phyloP scores from a whole-genome alignment of 2,329 filamentous ascomycete genomes.

The Diatrype stigma region DNA sequence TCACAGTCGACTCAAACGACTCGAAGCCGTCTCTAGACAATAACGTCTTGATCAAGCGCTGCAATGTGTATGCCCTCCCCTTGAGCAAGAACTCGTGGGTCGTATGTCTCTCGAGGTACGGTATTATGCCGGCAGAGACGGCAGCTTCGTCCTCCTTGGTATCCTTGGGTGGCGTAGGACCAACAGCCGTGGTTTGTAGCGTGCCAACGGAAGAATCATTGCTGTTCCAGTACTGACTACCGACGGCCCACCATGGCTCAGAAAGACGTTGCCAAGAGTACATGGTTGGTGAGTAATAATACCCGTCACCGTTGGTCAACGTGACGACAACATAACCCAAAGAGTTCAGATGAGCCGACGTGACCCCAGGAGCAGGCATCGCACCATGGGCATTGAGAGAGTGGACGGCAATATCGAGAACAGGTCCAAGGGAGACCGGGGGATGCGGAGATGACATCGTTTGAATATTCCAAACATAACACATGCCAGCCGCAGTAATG shows the following conservation, averaged over 20 bases:
- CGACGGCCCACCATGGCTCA: slow-evolving; percentile 96
- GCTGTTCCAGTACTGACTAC: slow-evolving; percentile 98
- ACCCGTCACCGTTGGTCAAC: slow-evolving; percentile 91
- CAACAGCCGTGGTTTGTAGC: slow-evolving; percentile 66
- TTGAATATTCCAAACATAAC: slow-evolving; percentile 89
- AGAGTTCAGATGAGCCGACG: slow-evolving; percentile 86
- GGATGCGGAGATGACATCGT: slow-evolving; percentile 81
- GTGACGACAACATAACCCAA: slow-evolving; percentile 84
- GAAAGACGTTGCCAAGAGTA: slow-evolving; percentile 93
- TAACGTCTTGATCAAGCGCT: slow-evolving; percentile 84
- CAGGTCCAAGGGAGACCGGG: slow-evolving; percentile 81
- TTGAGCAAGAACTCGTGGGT: slow-evolving; percentile 90
- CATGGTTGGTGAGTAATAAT: slow-evolving; percentile 80
- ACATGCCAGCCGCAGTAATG: slow-evolving; percentile 82
- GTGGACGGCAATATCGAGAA: slow-evolving; percentile 81
- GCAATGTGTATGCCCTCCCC: slow-evolving; percentile 85
- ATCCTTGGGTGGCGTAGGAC: slow-evolving; percentile 47
- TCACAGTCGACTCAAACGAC: slow-evolving; percentile 83
- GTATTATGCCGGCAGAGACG: slow-evolving; percentile 87
- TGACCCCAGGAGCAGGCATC: slow-evolving; percentile 76
- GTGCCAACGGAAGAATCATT: slow-evolving; percentile 86
- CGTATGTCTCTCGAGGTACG: slow-evolving; percentile 88
- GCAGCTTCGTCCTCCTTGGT: slow-evolving; percentile 47
- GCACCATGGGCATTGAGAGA: slow-evolving; percentile 71
- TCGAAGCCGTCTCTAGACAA: slow-evolving; percentile 89